A percentile compares a stretch with the other conserved stretches of the same genome.
Evolutionary conservation across 768 basidiomycete species (phyloP).

Genomic region (Leccinum fibrillosum): DNA sequence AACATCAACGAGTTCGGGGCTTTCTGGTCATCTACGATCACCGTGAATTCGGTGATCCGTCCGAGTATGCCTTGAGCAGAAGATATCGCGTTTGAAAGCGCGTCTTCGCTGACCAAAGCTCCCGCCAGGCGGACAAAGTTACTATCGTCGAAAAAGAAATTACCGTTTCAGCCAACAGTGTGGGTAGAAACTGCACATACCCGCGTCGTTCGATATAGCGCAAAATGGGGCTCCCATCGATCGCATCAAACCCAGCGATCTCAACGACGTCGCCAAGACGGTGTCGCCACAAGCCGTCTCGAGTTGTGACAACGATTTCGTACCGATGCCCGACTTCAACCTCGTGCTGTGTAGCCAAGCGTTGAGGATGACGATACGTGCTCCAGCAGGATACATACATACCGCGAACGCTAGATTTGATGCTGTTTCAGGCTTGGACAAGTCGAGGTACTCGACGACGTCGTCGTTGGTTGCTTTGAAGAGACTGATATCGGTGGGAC

Average conservation of each 20-base stretch:
- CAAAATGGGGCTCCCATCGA: not conserved
- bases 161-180: too few species aligned
- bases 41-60: constrained; percentile 13
- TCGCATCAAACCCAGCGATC: not conserved
- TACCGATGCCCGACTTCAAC: constrained; percentile 4
- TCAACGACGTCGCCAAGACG: not conserved
- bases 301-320: constrained; percentile 13
- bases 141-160: too few species aligned
- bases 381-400: not conserved
- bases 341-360: constrained; percentile 9
- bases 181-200: not conserved
- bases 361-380: not conserved
- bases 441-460: constrained; percentile 9
- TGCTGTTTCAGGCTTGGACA: constrained; percentile 10
- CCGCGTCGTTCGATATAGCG: not conserved
- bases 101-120: too few species aligned
- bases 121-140: too few species aligned
- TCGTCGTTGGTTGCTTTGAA: constrained; percentile 19
- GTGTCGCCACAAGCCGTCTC: constrained; percentile 4
- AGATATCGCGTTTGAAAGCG: too few species aligned
- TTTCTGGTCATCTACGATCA: constrained; percentile 15
- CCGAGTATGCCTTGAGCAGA: constrained; percentile 13
- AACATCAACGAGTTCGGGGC: constrained; percentile 1
- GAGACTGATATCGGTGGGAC: constrained; percentile 4
- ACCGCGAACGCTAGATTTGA: constrained; percentile 14